Evolutionary conservation across 2,329 filamentous ascomycete species (phyloP).

Genomic region (Fusarium sp.): DNA sequence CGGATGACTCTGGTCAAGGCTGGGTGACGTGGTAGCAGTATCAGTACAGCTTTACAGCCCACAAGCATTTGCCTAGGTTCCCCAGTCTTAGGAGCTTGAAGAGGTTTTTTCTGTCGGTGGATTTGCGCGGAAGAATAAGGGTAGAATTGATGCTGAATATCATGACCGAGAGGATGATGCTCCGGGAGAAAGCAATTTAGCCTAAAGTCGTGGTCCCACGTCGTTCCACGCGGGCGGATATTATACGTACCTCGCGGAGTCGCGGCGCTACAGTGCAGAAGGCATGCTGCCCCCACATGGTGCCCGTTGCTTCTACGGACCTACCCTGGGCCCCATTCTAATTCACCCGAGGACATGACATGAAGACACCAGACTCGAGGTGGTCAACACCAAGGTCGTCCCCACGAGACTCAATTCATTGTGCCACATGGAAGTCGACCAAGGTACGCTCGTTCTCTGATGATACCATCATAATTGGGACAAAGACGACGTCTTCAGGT

Average conservation of each 20-base stretch:
- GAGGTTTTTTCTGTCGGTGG: constrained; percentile 12
- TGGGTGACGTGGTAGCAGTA: constrained; percentile 27
- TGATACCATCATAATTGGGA: constrained; percentile 9
- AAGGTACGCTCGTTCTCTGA: not conserved
- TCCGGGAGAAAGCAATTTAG: constrained; percentile 41
- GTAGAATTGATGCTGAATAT: constrained; percentile 10
- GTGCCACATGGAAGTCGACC: not conserved
- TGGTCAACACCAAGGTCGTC: constrained; percentile 12
- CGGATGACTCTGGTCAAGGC: constrained; percentile 21
- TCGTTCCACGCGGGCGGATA: constrained; percentile 40
- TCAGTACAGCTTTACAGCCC: constrained; percentile 5
- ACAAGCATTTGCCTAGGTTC: constrained; percentile 22
- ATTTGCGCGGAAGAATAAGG: constrained; percentile 26
- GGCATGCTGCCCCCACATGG: constrained; percentile 10
- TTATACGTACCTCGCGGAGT: constrained; percentile 22
- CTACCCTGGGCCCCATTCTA: constrained; percentile 3
- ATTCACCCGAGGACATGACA: constrained; percentile 29
- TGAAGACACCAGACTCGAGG: constrained; percentile 8
- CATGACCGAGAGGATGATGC: constrained; percentile 21
- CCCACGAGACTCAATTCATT: constrained; percentile 23
- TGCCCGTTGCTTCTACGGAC: not conserved
- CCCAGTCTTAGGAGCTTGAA: constrained; percentile 17
- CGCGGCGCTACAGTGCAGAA: not conserved
- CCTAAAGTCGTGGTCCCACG: constrained; percentile 29
- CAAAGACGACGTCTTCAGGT: constrained; percentile 21